Evolutionary conservation across 192 early-diverging fungal species (phyloP).

Genomic region (Backusella circina): DNA sequence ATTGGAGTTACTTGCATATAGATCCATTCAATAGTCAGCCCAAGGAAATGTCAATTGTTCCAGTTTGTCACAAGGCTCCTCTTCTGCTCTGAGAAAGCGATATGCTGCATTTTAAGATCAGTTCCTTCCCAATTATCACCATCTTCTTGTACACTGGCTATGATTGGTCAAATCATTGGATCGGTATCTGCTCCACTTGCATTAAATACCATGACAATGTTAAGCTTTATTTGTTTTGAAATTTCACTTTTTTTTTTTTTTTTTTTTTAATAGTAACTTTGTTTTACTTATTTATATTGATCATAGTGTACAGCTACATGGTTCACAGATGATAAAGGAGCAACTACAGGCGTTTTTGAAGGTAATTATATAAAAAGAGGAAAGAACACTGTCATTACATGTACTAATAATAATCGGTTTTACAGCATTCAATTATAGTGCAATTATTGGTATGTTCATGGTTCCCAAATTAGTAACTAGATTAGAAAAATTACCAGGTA

Average conservation of each 20-base stretch:
- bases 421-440: constrained; percentile 35
- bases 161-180: constrained; percentile 29
- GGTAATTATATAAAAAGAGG: constrained; percentile 11
- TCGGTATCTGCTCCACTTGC: constrained; percentile 26
- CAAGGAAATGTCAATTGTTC: no score
- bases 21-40: no score
- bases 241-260: not conserved
- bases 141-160: constrained; percentile 21
- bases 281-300: not conserved
- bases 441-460: constrained; percentile 28
- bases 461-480: constrained; percentile 22
- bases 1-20: no score
- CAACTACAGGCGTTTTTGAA: constrained; percentile 33
- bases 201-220: constrained; percentile 34
- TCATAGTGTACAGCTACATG: constrained; percentile 27
- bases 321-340: constrained; percentile 32
- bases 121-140: constrained; percentile 14
- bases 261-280: no score
- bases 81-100: no score
- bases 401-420: not conserved
- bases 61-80: no score
- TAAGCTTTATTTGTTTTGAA: constrained; percentile 1
- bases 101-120: not conserved
- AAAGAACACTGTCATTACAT: not conserved
- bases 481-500: not conserved